Conservation (phyloP, 1,284 basidiomycete genomes). For the Cutaneotrichosporon curvatum region DNA sequence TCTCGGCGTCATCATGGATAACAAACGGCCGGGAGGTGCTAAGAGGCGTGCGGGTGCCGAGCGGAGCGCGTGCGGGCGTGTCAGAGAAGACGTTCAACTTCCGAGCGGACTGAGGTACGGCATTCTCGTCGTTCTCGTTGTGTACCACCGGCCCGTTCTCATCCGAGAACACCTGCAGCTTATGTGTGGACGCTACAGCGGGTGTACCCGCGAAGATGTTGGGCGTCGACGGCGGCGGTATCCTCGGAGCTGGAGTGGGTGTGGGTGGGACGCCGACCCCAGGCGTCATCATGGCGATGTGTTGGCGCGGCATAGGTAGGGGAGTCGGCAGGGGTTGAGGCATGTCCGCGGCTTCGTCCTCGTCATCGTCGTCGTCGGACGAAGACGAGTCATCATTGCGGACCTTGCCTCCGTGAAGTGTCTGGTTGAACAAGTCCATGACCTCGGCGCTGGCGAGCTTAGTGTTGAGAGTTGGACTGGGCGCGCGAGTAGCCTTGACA, state of each 20-base stretch:
- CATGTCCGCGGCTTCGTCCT: conserved; percentile 34
- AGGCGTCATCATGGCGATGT: conserved; percentile 32
- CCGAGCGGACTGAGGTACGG: conserved; percentile 13
- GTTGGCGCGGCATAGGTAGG: conserved; percentile 22
- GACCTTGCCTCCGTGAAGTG: conserved; percentile 50
- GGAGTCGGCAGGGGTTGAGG: conserved; percentile 34
- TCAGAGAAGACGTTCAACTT: conserved; percentile 40
- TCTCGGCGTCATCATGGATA: conserved; percentile 31
- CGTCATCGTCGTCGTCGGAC: conserved; percentile 44
- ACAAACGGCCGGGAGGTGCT: conserved; percentile 30
- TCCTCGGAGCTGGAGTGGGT: conserved; percentile 35
- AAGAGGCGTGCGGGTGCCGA: conserved; percentile 23
- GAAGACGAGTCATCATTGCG: conserved; percentile 24
- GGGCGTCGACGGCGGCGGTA: conserved; percentile 1
- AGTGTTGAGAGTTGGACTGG: conserved; percentile 65
- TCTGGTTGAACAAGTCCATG: conserved; percentile 84
- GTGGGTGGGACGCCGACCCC: conserved; percentile 43
- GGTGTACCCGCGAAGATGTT: conserved; percentile 9
- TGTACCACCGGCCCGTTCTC: conserved; percentile 33
- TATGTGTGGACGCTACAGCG: neutral
- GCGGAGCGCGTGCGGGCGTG: conserved; percentile 37
- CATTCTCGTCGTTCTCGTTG: conserved; percentile 30
- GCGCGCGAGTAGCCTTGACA: conserved; percentile 50
- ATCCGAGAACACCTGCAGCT: conserved; percentile 19
- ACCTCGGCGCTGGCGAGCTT: conserved; percentile 89